phyloP scores from a whole-genome alignment of 352 stramenopile genomes.

The Pythium aristosporum region DNA sequence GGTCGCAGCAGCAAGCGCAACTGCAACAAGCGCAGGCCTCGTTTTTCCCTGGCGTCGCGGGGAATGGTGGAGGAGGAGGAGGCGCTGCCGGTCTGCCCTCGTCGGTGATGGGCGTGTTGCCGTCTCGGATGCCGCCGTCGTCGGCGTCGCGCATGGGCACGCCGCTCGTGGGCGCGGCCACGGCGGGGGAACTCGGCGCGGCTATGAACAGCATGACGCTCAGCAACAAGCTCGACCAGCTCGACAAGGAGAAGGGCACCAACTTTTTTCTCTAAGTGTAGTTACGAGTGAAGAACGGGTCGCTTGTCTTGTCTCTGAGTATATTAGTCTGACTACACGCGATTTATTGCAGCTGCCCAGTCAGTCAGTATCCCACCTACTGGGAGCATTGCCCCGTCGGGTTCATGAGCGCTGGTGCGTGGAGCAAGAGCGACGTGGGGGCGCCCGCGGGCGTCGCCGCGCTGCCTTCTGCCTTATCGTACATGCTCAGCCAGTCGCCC shows the following conservation, averaged over 20 bases:
- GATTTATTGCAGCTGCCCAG: too few relatives aligned
- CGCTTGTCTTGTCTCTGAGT: too few relatives aligned
- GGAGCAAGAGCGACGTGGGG: constrained; percentile 64
- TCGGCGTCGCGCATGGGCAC: constrained; percentile 10
- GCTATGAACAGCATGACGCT: constrained; percentile 35
- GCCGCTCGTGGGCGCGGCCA: constrained; percentile 13
- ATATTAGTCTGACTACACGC: too few relatives aligned
- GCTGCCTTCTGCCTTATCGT: constrained; percentile 42
- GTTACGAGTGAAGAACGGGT: not conserved
- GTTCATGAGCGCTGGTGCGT: constrained; percentile 64
- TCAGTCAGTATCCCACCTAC: not conserved
- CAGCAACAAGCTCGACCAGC: constrained; percentile 70
- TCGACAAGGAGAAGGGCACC: constrained; percentile 61
- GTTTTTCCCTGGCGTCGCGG: not conserved
- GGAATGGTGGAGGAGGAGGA: not conserved
- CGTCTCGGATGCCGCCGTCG: constrained; percentile 12
- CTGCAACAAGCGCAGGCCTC: not conserved
- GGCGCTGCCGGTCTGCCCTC: not conserved
- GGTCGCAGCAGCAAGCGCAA: constrained; percentile 15
- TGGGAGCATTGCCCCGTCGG: constrained; percentile 12
- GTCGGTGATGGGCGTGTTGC: constrained; percentile 5
- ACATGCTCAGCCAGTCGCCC: constrained; percentile 77
- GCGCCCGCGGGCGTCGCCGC: constrained; percentile 25
- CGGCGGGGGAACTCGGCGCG: constrained; percentile 7
- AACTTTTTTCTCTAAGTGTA: constrained; percentile 24